phyloP scores from a whole-genome alignment of 148 eudicot genomes.

The Euryodendron excelsum region DNA sequence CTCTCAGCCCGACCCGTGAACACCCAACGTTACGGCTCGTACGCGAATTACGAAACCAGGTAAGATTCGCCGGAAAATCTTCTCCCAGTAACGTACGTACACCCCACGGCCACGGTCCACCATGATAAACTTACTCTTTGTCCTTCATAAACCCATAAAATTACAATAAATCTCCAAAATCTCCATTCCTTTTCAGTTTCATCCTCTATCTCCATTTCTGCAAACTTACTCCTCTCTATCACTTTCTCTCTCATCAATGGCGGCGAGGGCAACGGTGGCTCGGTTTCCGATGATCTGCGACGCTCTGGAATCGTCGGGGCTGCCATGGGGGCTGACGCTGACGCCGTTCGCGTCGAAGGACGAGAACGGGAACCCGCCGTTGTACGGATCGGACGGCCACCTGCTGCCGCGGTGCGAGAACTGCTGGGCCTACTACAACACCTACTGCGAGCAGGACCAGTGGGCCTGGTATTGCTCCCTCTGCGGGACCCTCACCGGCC shows the following conservation, averaged over 20 bases:
- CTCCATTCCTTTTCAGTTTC: not conserved
- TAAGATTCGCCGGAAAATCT: constrained; percentile 11
- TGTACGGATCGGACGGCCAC: constrained; percentile 75
- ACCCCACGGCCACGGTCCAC: too few relatives aligned
- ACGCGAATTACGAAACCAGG: too few relatives aligned
- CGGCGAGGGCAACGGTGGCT: constrained; percentile 63
- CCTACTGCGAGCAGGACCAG: constrained; percentile 83
- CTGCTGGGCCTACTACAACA: constrained; percentile 95
- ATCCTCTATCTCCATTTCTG: not conserved
- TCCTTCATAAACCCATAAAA: too few relatives aligned
- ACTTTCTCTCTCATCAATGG: constrained; percentile 33
- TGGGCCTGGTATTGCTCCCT: constrained; percentile 90
- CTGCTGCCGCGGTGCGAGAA: constrained; percentile 85
- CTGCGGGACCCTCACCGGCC: constrained; percentile 87
- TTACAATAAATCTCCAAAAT: constrained; percentile 5
- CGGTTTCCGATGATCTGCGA: constrained; percentile 67
- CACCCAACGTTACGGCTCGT: too few relatives aligned
- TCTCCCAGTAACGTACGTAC: constrained; percentile 11
- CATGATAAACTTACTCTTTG: not conserved
- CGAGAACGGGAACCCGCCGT: constrained; percentile 74
- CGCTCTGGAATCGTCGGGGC: constrained; percentile 65
- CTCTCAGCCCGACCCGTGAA: too few relatives aligned
- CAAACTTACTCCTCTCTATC: too few relatives aligned
- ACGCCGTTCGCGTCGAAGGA: constrained; percentile 67
- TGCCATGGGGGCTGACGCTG: constrained; percentile 87